Evolutionary conservation across 2,329 filamentous ascomycete species (phyloP).

Genomic region (Diaporthe nobilis): DNA sequence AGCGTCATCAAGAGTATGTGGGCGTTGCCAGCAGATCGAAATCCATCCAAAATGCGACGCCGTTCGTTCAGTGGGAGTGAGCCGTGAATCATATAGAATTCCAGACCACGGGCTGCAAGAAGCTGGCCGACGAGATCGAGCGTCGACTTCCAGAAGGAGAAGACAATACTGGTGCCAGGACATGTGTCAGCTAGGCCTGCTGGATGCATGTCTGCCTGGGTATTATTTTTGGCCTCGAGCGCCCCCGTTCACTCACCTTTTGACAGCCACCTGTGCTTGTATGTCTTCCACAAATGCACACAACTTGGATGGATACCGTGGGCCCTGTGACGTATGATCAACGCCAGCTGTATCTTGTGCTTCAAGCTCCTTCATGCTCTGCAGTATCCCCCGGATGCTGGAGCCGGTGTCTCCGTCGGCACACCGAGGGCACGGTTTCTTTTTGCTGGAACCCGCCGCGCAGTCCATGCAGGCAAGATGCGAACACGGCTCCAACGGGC

Average conservation of each 20-base stretch:
- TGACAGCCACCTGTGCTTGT: conserved; percentile 36
- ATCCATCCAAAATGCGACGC: conserved; percentile 55
- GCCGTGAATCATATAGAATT: conserved; percentile 60
- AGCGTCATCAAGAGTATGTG: conserved; percentile 66
- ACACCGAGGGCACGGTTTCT: not conserved
- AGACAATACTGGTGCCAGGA: conserved; percentile 56
- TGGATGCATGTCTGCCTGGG: fast-evolving
- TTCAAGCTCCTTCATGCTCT: not conserved
- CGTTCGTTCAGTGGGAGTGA: conserved; percentile 53
- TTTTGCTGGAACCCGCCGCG: not conserved
- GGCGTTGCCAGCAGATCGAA: conserved; percentile 47
- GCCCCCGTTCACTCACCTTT: not conserved
- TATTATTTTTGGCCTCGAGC: too few relatives aligned
- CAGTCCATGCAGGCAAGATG: conserved; percentile 12
- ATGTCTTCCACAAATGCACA: conserved; percentile 50
- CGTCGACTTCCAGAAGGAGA: conserved; percentile 62
- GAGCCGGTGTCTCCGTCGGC: not conserved
- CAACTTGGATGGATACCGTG: conserved; percentile 53
- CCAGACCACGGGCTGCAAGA: conserved; percentile 48
- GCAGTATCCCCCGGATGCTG: not conserved
- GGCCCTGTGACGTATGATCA: not conserved
- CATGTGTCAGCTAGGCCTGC: conserved; percentile 31
- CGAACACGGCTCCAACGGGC: not conserved
- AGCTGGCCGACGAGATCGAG: conserved; percentile 54
- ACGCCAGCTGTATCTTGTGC: not conserved